Percentiles rank a stretch among this genome's conserved stretches.
Conservation (phyloP, 768 basidiomycete genomes). For the Tulasnella calospora region DNA sequence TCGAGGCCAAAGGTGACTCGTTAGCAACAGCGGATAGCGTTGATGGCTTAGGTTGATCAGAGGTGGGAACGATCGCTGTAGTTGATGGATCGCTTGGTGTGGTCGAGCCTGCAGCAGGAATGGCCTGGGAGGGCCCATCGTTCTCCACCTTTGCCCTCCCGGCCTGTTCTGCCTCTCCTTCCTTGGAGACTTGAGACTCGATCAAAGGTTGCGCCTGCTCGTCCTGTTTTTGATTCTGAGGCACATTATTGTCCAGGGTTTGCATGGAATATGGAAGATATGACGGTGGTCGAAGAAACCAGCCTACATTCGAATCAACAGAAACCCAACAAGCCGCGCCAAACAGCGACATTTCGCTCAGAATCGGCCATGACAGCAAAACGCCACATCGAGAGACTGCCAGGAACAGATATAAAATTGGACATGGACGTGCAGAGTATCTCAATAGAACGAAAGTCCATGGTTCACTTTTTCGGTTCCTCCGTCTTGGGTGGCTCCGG, state of each 20-base stretch:
- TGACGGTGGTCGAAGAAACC: slow-evolving; percentile 9
- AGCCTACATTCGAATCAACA: slow-evolving; percentile 15
- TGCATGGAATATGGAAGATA: slow-evolving; percentile 21
- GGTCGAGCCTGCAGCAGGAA: not conserved
- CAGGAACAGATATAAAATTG: not conserved
- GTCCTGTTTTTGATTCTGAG: not conserved
- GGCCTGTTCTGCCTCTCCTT: slow-evolving; percentile 5
- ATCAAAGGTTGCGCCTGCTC: slow-evolving; percentile 14
- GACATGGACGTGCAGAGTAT: not conserved
- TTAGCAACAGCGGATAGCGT: not conserved
- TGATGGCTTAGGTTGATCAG: slow-evolving; percentile 17
- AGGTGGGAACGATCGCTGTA: not conserved
- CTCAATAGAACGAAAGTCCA: not conserved
- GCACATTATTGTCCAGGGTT: slow-evolving; percentile 15
- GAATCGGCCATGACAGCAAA: not conserved
- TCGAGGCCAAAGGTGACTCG: slow-evolving; percentile 8
- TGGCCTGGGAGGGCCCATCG: slow-evolving; percentile 10
- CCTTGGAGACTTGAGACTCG: slow-evolving; percentile 1
- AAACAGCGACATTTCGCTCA: not conserved
- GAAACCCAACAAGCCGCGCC: slow-evolving; percentile 14
- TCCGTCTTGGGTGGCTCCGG: slow-evolving; percentile 76
- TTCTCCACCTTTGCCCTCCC: slow-evolving; percentile 9
- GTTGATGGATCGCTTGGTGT: not conserved
- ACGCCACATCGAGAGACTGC: not conserved
- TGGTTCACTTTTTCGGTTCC: slow-evolving; percentile 42